Conservation (phyloP, 1,139 yeast genomes). For the Hansenula sp. region DNA sequence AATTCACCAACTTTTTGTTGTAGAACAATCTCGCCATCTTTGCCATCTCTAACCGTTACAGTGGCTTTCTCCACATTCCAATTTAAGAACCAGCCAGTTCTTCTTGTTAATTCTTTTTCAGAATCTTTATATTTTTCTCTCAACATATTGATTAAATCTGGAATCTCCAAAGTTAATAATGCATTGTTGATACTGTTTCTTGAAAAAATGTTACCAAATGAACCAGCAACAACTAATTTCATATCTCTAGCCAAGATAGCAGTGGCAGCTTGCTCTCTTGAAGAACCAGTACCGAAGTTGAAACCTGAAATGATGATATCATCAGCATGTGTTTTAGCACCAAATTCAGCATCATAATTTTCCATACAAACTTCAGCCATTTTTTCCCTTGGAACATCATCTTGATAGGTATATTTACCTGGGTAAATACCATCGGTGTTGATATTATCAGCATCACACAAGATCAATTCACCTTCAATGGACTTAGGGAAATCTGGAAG, state of each 20-base stretch:
- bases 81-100: conserved; percentile 89
- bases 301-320: conserved; percentile 90
- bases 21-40: conserved; percentile 57
- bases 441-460: conserved; percentile 96
- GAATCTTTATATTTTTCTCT: conserved; percentile 60
- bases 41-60: conserved; percentile 71
- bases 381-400: conserved; percentile 86
- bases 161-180: conserved; percentile 86
- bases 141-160: conserved; percentile 72
- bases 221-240: conserved; percentile 90
- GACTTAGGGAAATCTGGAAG: conserved; percentile 87
- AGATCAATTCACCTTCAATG: conserved; percentile 85
- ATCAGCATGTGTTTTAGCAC: conserved; percentile 73
- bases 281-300: conserved; percentile 97
- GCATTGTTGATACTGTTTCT: conserved; percentile 97
- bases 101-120: conserved; percentile 69
- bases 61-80: conserved; percentile 91
- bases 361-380: conserved; percentile 99
- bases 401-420: conserved; percentile 98
- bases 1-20: conserved; percentile 91
- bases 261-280: conserved; percentile 99
- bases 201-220: conserved; percentile 94
- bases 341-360: conserved; percentile 89
- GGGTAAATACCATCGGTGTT: conserved; percentile 99
- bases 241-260: conserved; percentile 93